Evolutionary conservation across 1,139 yeast species (phyloP), one percentile per base, ranked within the genome.

Genomic region (Scheffersomyces titani): DNA sequence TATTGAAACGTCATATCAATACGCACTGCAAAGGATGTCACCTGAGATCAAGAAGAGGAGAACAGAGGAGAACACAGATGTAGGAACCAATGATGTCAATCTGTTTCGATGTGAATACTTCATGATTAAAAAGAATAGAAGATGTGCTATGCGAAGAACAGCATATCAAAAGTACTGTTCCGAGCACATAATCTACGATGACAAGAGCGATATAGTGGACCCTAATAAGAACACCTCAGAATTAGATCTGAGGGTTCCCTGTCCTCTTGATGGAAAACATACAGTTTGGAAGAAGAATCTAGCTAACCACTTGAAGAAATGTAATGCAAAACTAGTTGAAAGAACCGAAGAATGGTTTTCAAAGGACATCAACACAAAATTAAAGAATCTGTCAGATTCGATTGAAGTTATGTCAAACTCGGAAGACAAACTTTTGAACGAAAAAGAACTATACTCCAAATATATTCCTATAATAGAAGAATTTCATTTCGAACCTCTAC

Each of bases 201-300:
- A 51, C 5, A 48, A 40, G 13, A 50, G 48, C 18, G 60, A 59
- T 13, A 47, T 51, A 5, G 66, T 61, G 24, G 60, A 59, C 7
- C 53, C 58, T 0, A 61, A 57, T 20, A 59, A 57, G n/a, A 6
- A 51, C 30, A 13, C 51, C 45, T 13, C 47, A 6, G 54, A 55
- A 11, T 44, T 46, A 20, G 70, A 74, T 18, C 74, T 73, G 44
- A 73, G 97, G 59, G 79, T 92, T 0, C 85, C 88, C 3, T 92
- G 98, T 70, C 93, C 97, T 0, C 68, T 88, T 44, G 97, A 92
- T 67, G 85, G 88, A 0, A 78, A 83, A 5, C 98, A 92, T 69
- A 82, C 89, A 0, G 86, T 92, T 0, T 87, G 92, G 90, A 76
- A 77, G 52, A 75, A 79, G 50, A 86, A 84, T 54, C 68, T 91